phyloP scores from a whole-genome alignment of 768 basidiomycete species.

The Podaxis sp. region DNA sequence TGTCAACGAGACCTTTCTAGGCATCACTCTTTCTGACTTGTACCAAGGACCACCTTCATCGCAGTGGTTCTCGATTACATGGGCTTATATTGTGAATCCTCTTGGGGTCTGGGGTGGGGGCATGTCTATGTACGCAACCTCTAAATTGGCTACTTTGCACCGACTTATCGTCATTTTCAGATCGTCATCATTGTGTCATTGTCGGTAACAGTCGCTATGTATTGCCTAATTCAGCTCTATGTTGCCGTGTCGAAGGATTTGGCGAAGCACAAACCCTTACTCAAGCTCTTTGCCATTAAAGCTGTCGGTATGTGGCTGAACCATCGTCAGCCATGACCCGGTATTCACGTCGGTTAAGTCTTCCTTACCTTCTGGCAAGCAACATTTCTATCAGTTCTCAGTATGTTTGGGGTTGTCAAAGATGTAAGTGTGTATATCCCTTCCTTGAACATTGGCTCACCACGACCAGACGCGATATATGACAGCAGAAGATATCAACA shows the following conservation, averaged over 20 bases:
- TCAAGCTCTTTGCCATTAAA: constrained; percentile 71
- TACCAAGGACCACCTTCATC: constrained; percentile 46
- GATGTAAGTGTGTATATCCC: constrained; percentile 34
- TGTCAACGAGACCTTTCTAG: constrained; percentile 15
- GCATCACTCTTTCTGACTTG: not conserved
- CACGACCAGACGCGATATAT: constrained; percentile 53
- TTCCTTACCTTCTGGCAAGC: constrained; percentile 81
- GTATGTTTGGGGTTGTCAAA: constrained; percentile 57
- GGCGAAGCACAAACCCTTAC: constrained; percentile 52
- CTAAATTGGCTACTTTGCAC: not conserved
- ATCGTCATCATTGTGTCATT: constrained; percentile 58
- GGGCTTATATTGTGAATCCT: constrained; percentile 70
- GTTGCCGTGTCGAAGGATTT: constrained; percentile 50
- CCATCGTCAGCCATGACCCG: not conserved
- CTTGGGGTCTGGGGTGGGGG: constrained; percentile 64
- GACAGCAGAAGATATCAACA: constrained; percentile 71
- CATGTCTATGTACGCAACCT: constrained; percentile 54
- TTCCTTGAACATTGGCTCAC: not conserved
- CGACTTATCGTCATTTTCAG: constrained; percentile 24
- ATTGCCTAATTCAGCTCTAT: constrained; percentile 71
- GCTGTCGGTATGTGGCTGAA: constrained; percentile 49
- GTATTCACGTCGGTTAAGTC: constrained; percentile 28
- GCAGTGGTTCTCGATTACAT: constrained; percentile 60
- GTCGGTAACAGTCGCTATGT: constrained; percentile 77
- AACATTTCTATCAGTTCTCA: constrained; percentile 51